These are phyloP conservation scores for Kwoniella shivajii DNA, from an alignment of 1,284 basidiomycete genomes.

Conservation along the genomic window DNA sequence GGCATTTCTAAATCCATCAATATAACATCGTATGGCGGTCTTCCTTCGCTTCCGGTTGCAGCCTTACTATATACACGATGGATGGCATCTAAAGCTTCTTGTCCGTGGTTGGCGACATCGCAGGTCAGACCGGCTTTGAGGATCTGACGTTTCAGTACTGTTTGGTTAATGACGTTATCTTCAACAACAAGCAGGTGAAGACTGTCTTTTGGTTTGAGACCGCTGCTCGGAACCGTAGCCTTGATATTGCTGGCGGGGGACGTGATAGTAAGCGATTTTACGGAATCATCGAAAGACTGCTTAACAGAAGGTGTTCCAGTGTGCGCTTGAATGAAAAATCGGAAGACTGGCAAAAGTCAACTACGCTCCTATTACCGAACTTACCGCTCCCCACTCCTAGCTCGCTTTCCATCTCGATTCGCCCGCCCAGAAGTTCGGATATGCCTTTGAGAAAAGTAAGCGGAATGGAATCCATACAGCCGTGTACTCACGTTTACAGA, in stretches of 20 bases:
- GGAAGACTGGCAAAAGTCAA: conserved; percentile 30
- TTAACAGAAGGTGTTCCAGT: conserved; percentile 1
- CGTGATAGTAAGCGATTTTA: not conserved
- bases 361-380: not conserved
- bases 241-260: not conserved
- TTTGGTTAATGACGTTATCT: conserved; percentile 55
- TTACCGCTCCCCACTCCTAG: conserved; percentile 49
- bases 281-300: not conserved
- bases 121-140: conserved; percentile 37
- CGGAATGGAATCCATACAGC: not conserved
- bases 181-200: conserved; percentile 29
- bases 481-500: conserved; percentile 28
- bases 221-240: not conserved
- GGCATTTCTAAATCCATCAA: conserved; percentile 43
- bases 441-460: conserved; percentile 20
- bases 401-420: conserved; percentile 34
- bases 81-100: conserved; percentile 43
- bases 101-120: conserved; percentile 46
- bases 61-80: conserved; percentile 9
- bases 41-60: not conserved
- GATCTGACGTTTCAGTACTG: conserved; percentile 50
- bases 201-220: no score
- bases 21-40: conserved; percentile 21
- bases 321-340: conserved; percentile 39
- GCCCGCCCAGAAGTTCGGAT: conserved; percentile 38